Conservation (phyloP, 1,139 yeast species). For the Yamadazyma oceani region DNA sequence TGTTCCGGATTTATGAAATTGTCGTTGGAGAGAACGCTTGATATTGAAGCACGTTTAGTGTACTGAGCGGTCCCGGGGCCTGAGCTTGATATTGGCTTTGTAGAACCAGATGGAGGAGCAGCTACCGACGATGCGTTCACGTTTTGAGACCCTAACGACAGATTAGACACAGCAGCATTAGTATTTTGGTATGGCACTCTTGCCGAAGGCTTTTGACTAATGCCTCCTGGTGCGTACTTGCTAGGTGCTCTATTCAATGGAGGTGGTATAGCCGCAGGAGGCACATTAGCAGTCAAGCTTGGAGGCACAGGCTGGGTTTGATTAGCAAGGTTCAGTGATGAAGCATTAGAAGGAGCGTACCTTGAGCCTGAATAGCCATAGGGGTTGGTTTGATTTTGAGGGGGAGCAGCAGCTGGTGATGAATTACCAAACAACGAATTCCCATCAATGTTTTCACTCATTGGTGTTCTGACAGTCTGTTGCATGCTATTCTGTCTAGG, state of each 20-base stretch:
- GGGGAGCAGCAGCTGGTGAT: slow-evolving; percentile 4
- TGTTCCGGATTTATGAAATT: slow-evolving; percentile 17
- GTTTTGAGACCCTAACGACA: slow-evolving; percentile 12
- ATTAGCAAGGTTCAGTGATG: slow-evolving; percentile 22
- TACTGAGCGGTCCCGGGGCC: slow-evolving; percentile 1
- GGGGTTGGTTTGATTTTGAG: not conserved
- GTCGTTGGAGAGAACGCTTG: slow-evolving; percentile 26
- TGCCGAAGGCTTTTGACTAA: slow-evolving; percentile 9
- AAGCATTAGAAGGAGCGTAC: slow-evolving; percentile 31
- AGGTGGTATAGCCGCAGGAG: slow-evolving; percentile 7
- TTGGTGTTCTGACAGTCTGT: slow-evolving; percentile 12
- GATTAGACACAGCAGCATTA: slow-evolving; percentile 14
- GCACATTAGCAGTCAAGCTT: slow-evolving; percentile 1
- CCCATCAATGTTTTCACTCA: slow-evolving; percentile 9
- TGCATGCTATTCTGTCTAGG: slow-evolving; percentile 4
- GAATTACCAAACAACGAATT: slow-evolving; percentile 11
- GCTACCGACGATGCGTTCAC: not conserved
- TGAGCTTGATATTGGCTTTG: not conserved
- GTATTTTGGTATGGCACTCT: slow-evolving; percentile 15
- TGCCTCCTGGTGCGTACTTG: slow-evolving; percentile 16
- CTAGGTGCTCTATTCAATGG: slow-evolving; percentile 11
- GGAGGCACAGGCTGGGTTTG: slow-evolving; percentile 8
- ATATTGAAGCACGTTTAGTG: slow-evolving; percentile 24
- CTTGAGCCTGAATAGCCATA: slow-evolving; percentile 14
- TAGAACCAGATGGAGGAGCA: slow-evolving; percentile 2